Conservation (phyloP, 2,329 filamentous ascomycete genomes). For the Incumbomyces delicatus region DNA sequence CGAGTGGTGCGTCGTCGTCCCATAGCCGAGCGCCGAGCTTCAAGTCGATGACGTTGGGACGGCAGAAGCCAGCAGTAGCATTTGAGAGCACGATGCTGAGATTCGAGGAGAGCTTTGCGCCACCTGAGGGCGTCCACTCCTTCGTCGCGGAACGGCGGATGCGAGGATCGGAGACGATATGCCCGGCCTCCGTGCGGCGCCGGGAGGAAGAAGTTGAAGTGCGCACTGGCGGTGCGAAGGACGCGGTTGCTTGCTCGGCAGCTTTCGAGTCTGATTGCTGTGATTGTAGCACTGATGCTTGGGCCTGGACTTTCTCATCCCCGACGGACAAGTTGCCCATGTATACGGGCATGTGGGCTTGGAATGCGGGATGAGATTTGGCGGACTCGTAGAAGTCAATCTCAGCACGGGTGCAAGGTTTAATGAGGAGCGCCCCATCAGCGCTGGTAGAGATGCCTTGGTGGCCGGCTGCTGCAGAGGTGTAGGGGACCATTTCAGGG, state of each 20-base stretch:
- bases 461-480: conserved; percentile 40
- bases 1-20: conserved; percentile 57
- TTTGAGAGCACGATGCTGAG: conserved; percentile 79
- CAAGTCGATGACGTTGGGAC: conserved; percentile 83
- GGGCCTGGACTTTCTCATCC: conserved; percentile 31
- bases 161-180: conserved; percentile 21
- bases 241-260: conserved; percentile 1
- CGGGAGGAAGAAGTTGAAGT: conserved; percentile 16
- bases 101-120: conserved; percentile 62
- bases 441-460: conserved; percentile 81
- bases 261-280: conserved; percentile 11
- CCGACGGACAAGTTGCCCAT: conserved; percentile 70
- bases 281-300: conserved; percentile 37
- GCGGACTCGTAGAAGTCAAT: conserved; percentile 81
- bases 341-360: conserved; percentile 72
- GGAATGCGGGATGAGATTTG: conserved; percentile 58
- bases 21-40: conserved; percentile 83
- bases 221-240: background rate
- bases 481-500: conserved; percentile 27
- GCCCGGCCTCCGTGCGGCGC: conserved; percentile 17
- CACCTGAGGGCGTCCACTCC: conserved; percentile 41
- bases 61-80: conserved; percentile 65
- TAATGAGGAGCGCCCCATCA: conserved; percentile 79
- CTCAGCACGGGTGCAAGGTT: conserved; percentile 80
- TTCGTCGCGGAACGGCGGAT: conserved; percentile 16